Base-by-base conservation (phyloP, 371 early-diverging fungal genomes). In the Saksenaea vasiformis region DNA sequence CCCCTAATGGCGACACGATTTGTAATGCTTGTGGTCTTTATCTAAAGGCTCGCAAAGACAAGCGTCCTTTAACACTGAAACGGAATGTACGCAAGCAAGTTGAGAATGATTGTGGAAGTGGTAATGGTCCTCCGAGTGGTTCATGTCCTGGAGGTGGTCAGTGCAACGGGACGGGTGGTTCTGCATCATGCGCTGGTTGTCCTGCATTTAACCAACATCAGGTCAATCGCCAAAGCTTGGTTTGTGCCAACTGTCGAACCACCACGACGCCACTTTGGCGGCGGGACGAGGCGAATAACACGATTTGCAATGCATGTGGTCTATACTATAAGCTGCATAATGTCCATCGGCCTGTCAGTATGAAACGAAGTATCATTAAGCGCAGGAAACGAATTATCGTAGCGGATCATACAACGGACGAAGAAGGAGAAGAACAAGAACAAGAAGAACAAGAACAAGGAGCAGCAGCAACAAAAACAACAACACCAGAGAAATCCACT, bases 21-120 rank as follows among this genome's bases (percentile, higher is more conserved):
- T 96, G 97, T 68, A 96, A 96, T 78, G 96, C 96, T 1, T 96
- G 96, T 79, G 93, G 93, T 3, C 80, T 92, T 37, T 93, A 93
- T 62, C 77, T 78, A 7, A 82, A 82, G 38, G 82, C 82, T 10
- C 59, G 76, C 15, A 74, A 82, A 28, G 69, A 72, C 1, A 65
- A 71, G 19, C 73, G 82, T 2, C 82, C 87, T 10, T 72, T 76
- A 31, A 82, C 77, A 19, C 76, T 82, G 68, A 88, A 73, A 72
- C 80, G 76, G 41, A 80, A 61, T 58, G 36, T 28, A 60, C 73
- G 59, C 43, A 77, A 64, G 51, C 14, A 35, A 51, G 19, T 26
- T 22, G 36, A 37, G 53, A 56, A 31, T 24, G 36, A 27, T 54
- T 56, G 41, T 3, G 34, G 15, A 35, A 17, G 41, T 54, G 44